These are phyloP conservation scores for Durotheca rogersii DNA, from an alignment of 495 filamentous ascomycete genomes.

Conservation along the genomic window DNA sequence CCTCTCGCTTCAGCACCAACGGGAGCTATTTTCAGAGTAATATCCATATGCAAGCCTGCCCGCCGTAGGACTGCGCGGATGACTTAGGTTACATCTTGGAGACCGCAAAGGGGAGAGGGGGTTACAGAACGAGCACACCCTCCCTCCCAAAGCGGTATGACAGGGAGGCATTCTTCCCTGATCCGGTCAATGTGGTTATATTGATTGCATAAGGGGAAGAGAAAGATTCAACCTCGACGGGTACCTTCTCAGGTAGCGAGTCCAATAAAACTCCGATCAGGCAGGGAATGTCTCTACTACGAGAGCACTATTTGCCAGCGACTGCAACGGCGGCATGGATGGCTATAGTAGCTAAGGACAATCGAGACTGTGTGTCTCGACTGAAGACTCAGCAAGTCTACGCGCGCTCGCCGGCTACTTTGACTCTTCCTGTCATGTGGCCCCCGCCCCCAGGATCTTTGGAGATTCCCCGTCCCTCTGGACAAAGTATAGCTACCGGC, in stretches of 20 bases:
- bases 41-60: slow-evolving; percentile 30
- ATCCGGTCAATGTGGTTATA: slow-evolving; percentile 29
- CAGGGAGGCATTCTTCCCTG: slow-evolving; percentile 19
- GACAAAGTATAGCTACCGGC: neutral
- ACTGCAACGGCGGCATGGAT: slow-evolving; percentile 18
- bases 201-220: slow-evolving; percentile 32
- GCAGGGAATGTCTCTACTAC: slow-evolving; percentile 3
- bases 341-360: slow-evolving; percentile 1
- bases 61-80: slow-evolving; percentile 24
- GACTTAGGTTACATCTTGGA: slow-evolving; percentile 20
- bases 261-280: slow-evolving; percentile 24
- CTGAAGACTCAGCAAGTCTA: neutral
- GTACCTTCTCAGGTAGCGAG: slow-evolving; percentile 27
- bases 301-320: neutral
- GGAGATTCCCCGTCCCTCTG: neutral
- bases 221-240: slow-evolving; percentile 13
- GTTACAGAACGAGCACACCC: slow-evolving; percentile 27
- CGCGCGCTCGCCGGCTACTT: neutral
- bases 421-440: neutral
- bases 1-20: slow-evolving; percentile 35
- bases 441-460: neutral
- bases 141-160: slow-evolving; percentile 25
- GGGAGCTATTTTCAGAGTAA: slow-evolving; percentile 34
- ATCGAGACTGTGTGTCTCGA: slow-evolving; percentile 4
- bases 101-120: slow-evolving; percentile 14